Base-by-base conservation (phyloP, 805 yeast species). In the Grigorovia jiainica region DNA sequence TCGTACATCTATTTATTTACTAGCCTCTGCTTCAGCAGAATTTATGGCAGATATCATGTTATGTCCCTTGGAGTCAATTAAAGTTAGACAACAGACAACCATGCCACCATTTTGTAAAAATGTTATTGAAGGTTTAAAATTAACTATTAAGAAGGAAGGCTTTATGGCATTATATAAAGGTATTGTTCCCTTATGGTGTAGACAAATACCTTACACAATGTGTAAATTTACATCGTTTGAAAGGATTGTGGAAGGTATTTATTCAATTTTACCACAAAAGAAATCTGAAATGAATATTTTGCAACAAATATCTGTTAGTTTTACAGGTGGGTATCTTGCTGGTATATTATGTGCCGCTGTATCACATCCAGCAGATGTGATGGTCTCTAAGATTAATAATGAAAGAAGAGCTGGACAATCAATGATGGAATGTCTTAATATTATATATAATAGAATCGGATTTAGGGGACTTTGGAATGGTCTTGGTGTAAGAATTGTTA, bases 141-240 rank as follows among this genome's bases (percentile, higher is more conserved):
- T 77, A 65, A 75, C 83, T 49, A 70, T 74, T 30, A 78, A 82
- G 4, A 57, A 65, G 15, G 92, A 81, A 58, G 95, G 95, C 11
- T 47, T 82, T 41, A 77, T 68, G 18, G 85, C 87, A 2, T 70
- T 90, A 40, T 90, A 89, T 70, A 82, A 84, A 58, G 97, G 97
- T 41, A 66, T 90, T 41, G 81, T 78, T 8, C 97, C 98, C 11
- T 71, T 90, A 50, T 92, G 97, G 97, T 76, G 79, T 45, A 82
- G 97, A 70, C 98, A 90, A 67, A 83, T 90, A 54, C 98, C 97
- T n/a, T 90, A 90, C 70, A 90, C 97, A 21, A 89, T 90, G 96
- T 94, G 84, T 47, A 90, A 92, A 67, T 92, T 90, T 64, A 90
- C 97, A 7, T 75, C 95, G 20, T 90, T 92, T 67, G 98, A 90